phyloP scores from a whole-genome alignment of 345 rosid genomes.

The Lumnitzera racemosa region DNA sequence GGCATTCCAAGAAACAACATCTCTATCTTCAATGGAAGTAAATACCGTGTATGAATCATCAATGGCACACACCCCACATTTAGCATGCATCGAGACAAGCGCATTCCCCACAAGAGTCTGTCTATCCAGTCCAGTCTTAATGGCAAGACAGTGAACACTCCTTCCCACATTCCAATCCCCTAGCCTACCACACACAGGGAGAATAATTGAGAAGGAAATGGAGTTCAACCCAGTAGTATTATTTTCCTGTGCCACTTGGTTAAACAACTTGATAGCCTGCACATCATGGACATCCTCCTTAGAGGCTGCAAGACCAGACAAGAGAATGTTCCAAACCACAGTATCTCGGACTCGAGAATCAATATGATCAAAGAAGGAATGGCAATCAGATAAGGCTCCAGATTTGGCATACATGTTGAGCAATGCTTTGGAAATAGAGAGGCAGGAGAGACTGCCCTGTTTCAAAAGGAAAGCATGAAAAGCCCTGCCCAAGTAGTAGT shows the following conservation, averaged over 20 bases:
- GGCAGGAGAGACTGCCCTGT: constrained; percentile 47
- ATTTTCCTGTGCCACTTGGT: constrained; percentile 32
- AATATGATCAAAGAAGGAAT: constrained; percentile 46
- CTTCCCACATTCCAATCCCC: constrained; percentile 44
- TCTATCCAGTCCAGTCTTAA: constrained; percentile 53
- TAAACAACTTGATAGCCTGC: constrained; percentile 44
- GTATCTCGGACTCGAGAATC: constrained; percentile 40
- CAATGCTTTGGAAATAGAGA: constrained; percentile 50
- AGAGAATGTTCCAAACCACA: constrained; percentile 73
- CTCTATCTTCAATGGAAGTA: constrained; percentile 47
- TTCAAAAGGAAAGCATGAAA: constrained; percentile 39
- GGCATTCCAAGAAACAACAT: constrained; percentile 87
- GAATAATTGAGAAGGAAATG: constrained; percentile 53
- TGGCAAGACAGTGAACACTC: constrained; percentile 37
- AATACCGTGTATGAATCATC: constrained; percentile 52
- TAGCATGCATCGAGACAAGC: constrained; percentile 71
- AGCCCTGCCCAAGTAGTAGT: constrained; percentile 34
- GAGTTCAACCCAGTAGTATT: constrained; percentile 33
- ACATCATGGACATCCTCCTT: constrained; percentile 19
- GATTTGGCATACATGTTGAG: constrained; percentile 80
- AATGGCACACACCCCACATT: constrained; percentile 35
- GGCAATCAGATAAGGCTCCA: constrained; percentile 45
- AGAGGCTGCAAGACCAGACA: constrained; percentile 56
- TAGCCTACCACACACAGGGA: constrained; percentile 64
- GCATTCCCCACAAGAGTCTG: constrained; percentile 73